Base-by-base conservation (phyloP, 345 rosid genomes). In the Hevea brasiliensis region DNA sequence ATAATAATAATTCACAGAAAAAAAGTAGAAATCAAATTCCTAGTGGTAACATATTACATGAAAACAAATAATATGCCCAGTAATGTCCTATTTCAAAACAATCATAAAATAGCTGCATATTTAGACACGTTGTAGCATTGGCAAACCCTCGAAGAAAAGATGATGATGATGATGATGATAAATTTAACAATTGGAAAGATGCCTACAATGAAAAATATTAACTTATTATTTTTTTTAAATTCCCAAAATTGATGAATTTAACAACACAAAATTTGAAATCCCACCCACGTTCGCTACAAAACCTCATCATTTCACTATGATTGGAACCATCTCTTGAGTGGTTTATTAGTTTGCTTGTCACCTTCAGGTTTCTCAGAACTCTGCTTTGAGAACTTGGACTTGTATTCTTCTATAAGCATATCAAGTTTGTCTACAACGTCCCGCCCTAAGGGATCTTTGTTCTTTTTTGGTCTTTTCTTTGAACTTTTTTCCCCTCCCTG, bases 361-460 rank as follows among this genome's bases (percentile, higher is more conserved):
- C 85, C 81, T 0, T 80, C 87, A 3, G 81, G 18, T 81, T 80
- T 84, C 73, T 82, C 80, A 54, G 86, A 83, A 67, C 73, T 79
- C 12, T 63, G 90, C 79, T 79, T 90, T 0, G 92, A 77, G 79
- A 87, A 92, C 81, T 90, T 94, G 5, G 89, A 77, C 67, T 71
- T 85, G 80, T 95, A 90, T 68, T 79, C 85, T 75, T 90, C 90
- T 8, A 90, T 85, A 84, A 90, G 72, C 82, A 80, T 42, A 76
- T 95, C 98, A 1, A 90, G 92, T 73, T 85, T 86, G 81, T 90
- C 97, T 0, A 72, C 81, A 18, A 65, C 85, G 15, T 89, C 97
- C 47, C 72, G 62, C 29, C 87, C 89, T 27, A 74, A 62, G 23
- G 84, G 78, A 12, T 85, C 81, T 71, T 85, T 85, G 29, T 75